phyloP scores from a whole-genome alignment of 257 asterid species.

The Solanum megistacrolobum region DNA sequence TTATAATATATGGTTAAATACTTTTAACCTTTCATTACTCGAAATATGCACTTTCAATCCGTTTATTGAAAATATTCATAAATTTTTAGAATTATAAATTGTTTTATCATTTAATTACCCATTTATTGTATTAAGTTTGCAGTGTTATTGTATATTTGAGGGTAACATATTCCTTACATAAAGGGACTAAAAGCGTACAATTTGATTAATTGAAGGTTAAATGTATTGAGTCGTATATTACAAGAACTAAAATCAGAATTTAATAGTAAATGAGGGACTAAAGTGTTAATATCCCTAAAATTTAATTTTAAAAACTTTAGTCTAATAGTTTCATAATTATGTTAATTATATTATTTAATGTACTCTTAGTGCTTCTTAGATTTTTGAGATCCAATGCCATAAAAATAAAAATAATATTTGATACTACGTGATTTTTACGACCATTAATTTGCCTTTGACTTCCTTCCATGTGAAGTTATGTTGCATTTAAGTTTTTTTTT shows the following conservation, averaged over 20 bases:
- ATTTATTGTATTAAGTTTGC: background rate
- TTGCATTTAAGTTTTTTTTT: background rate
- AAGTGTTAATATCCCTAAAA: background rate
- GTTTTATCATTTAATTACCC: background rate
- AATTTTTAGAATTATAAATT: background rate
- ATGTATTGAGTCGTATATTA: background rate
- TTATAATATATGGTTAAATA: background rate
- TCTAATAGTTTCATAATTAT: background rate
- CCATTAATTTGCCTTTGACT: background rate
- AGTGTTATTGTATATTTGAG: background rate
- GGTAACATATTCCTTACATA: background rate
- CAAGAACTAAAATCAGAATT: background rate
- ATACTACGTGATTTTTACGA: background rate
- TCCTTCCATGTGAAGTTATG: background rate
- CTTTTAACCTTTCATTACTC: background rate
- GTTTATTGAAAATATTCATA: background rate
- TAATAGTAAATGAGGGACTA: background rate
- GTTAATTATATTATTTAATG: background rate
- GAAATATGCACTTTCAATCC: background rate
- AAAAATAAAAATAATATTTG: background rate
- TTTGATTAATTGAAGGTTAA: background rate
- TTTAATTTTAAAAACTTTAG: background rate
- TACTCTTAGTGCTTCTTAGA: background rate
- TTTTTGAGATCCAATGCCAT: conserved; percentile 1
- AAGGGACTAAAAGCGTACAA: background rate